A percentile compares a stretch with the other conserved stretches of the same genome.
Conservation (phyloP, 1,284 basidiomycete genomes). For the Filobasidium uniguttulatum region DNA sequence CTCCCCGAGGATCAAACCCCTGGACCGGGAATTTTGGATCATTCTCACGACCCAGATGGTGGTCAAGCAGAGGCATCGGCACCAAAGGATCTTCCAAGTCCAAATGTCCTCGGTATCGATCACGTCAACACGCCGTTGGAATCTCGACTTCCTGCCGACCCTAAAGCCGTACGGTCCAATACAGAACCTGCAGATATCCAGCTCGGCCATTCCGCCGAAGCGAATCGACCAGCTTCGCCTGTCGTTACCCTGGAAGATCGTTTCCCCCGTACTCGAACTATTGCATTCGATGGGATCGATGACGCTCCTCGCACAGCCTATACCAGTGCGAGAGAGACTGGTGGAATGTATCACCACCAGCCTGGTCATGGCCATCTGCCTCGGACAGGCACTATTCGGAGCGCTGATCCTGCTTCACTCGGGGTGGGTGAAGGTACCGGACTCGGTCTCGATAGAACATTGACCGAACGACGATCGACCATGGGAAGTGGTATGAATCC, state of each 20-base stretch:
- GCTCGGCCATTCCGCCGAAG: no score
- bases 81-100: no score
- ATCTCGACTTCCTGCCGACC: constrained; percentile 9
- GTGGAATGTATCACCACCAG: background rate
- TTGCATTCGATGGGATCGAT: constrained; percentile 43
- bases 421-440: background rate
- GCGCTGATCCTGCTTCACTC: constrained; percentile 10
- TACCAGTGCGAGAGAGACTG: constrained; percentile 13
- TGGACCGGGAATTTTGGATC: background rate
- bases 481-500: constrained; percentile 14
- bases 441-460: background rate
- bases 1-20: no score
- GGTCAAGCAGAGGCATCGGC: no score
- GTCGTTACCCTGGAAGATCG: constrained; percentile 19
- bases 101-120: no score
- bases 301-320: constrained; percentile 19
- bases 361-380: constrained; percentile 19
- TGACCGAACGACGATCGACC: constrained; percentile 11
- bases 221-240: background rate
- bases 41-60: no score
- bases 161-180: no score
- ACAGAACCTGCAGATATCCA: no score
- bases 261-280: constrained; percentile 45
- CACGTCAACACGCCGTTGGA: no score
- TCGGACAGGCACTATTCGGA: constrained; percentile 28